Percentiles rank a stretch among this genome's conserved stretches.
These are phyloP conservation scores for Wickerhamiella infanticola DNA, from an alignment of 1,139 yeast species.

Conservation along the genomic window DNA sequence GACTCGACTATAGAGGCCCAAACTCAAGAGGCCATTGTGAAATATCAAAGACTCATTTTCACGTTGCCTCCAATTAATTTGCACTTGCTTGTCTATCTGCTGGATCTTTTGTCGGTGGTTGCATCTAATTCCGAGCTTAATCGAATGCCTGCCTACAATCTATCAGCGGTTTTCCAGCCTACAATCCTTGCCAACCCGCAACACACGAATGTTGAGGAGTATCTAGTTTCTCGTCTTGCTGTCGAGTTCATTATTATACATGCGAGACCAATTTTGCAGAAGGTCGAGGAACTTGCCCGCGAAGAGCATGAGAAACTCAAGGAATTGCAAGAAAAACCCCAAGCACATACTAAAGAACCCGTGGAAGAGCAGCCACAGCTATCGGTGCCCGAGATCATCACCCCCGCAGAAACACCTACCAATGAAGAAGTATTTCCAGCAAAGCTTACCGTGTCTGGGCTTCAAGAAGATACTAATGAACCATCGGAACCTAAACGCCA, in stretches of 20 bases:
- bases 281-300: conserved; percentile 24
- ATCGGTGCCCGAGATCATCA: not conserved
- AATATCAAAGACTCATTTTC: conserved; percentile 54
- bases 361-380: not conserved
- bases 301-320: conserved; percentile 16
- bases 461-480: not conserved
- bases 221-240: conserved; percentile 72
- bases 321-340: not conserved
- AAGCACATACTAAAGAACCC: not conserved
- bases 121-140: conserved; percentile 64
- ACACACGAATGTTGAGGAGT: conserved; percentile 84
- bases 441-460: not conserved
- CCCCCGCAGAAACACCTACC: not conserved
- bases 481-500: conserved; percentile 6
- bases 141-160: conserved; percentile 81
- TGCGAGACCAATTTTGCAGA: conserved; percentile 60
- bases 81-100: conserved; percentile 72
- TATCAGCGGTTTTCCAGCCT: conserved; percentile 95
- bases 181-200: conserved; percentile 80
- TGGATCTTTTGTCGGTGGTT: conserved; percentile 77
- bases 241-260: conserved; percentile 83
- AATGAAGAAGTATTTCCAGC: not conserved
- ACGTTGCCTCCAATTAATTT: conserved; percentile 54
- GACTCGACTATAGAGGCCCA: conserved; percentile 24
- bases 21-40: conserved; percentile 52